Base-by-base conservation (phyloP, 495 filamentous ascomycete genomes). In the Mytilinidion resinicola region DNA sequence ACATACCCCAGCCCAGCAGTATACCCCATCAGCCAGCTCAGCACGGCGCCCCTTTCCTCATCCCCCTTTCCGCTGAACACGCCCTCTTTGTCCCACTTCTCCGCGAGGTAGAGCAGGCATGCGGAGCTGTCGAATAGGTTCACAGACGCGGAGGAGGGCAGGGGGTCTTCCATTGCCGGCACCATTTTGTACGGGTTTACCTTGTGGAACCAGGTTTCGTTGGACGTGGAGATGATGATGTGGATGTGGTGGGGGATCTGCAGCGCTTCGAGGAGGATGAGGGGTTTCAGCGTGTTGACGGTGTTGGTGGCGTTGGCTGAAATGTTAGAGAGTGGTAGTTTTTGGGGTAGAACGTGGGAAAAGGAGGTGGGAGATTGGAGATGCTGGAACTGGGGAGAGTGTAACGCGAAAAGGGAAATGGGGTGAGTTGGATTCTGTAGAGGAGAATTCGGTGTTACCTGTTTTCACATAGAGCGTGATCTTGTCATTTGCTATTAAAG, bases 71-170 rank as follows among this genome's bases (percentile, higher is more conserved):
- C 59, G 34, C 59, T 34, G 41, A 51, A 62, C 10, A 47, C n/a
- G 5, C 50, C 55, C 3, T 62, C 48, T 5, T 7, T 41, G 33
- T 62, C 59, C 30, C 57, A 62, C 21, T 55, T 62, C 8, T 62
- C 59, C 0, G 34, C 59, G 0, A 62, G 37, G 25, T 46, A 62
- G 19, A n/a, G 11, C 20, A 62, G 21, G 34, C 59, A 62, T 1
- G 59, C 47, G 0, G 37, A 47, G 52, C 59, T 62, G 14, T 62
- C 59, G 48, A 62, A 62, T 8, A 62, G 47, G 9, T 53, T 57
- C 8, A 47, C 39, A 9, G 12, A 12, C 8, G 4, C 10, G 17
- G n/a, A 1, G 10, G 19, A 25, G 20, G 21, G 20, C 25, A 20
- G 15, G 15, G 10, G 9, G 21, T 55, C 51, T 49, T 60, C 58